phyloP scores from a whole-genome alignment of 2,329 filamentous ascomycete genomes.

The Fusarium caatingaense region DNA sequence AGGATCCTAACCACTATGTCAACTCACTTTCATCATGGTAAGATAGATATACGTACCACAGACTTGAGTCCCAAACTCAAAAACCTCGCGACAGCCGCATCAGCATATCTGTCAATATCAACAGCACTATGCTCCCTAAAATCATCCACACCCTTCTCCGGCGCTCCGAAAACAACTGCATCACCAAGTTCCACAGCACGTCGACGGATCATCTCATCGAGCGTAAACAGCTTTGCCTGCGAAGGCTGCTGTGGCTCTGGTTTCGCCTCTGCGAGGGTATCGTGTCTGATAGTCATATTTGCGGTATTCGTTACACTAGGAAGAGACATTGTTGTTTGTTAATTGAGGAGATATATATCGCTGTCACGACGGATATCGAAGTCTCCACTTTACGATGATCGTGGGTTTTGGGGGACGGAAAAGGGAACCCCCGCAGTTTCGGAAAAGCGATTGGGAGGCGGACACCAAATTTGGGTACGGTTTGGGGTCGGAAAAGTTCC shows the following conservation, averaged over 20 bases:
- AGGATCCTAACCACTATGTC: slow-evolving; percentile 23
- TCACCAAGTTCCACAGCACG: slow-evolving; percentile 30
- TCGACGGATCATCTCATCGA: slow-evolving; percentile 38
- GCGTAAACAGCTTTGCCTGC: slow-evolving; percentile 33
- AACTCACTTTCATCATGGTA: background rate
- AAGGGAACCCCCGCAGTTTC: slow-evolving; percentile 17
- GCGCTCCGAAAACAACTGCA: slow-evolving; percentile 23
- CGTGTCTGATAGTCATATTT: slow-evolving; percentile 42
- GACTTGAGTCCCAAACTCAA: slow-evolving; percentile 27
- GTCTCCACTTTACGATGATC: background rate
- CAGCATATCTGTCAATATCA: slow-evolving; percentile 35
- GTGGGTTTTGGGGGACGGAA: slow-evolving; percentile 7
- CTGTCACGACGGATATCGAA: slow-evolving; percentile 6
- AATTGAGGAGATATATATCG: slow-evolving; percentile 11
- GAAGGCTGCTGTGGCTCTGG: slow-evolving; percentile 4
- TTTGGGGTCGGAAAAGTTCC: slow-evolving; percentile 6
- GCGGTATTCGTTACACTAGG: background rate
- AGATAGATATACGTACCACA: slow-evolving; percentile 16
- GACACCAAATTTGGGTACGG: background rate
- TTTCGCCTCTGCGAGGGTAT: slow-evolving; percentile 21
- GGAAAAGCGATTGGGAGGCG: slow-evolving; percentile 4
- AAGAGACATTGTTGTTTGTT: background rate
- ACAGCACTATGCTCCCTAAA: slow-evolving; percentile 39
- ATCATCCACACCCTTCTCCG: slow-evolving; percentile 26
- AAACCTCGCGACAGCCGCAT: slow-evolving; percentile 36